phyloP scores from a whole-genome alignment of 495 filamentous ascomycete species.

The Penicillium diatomitis region DNA sequence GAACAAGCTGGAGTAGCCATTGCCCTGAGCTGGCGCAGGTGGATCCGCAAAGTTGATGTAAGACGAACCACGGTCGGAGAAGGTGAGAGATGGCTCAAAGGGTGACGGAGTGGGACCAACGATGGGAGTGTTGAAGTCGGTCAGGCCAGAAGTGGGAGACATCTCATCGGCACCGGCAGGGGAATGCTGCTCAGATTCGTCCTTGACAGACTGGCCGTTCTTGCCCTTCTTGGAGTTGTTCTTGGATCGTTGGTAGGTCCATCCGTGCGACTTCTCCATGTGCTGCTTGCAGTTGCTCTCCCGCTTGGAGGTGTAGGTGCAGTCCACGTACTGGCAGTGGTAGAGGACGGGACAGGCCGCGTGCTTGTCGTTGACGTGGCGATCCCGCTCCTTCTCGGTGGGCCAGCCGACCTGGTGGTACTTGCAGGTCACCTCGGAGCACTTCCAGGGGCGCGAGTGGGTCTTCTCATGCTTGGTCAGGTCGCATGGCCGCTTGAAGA shows the following conservation, averaged over 20 bases:
- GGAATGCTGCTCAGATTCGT: slow-evolving; percentile 37
- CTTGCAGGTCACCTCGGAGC: slow-evolving; percentile 68
- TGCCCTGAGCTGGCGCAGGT: slow-evolving; percentile 9
- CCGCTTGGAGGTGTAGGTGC: slow-evolving; percentile 88
- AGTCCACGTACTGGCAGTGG: slow-evolving; percentile 74
- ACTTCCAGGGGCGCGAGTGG: slow-evolving; percentile 93
- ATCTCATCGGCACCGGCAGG: slow-evolving; percentile 48
- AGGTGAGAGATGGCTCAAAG: slow-evolving; percentile 4
- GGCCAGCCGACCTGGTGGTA: slow-evolving; percentile 85
- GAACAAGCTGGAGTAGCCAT: slow-evolving; percentile 21
- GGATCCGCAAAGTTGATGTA: slow-evolving; percentile 27
- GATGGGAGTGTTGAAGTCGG: slow-evolving; percentile 23
- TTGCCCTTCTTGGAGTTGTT: slow-evolving; percentile 51
- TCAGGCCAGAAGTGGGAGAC: slow-evolving; percentile 40
- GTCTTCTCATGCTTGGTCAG: slow-evolving; percentile 96
- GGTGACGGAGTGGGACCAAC: slow-evolving; percentile 22
- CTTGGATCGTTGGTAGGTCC: slow-evolving; percentile 84
- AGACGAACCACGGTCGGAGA: slow-evolving; percentile 7
- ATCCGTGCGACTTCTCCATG: slow-evolving; percentile 96
- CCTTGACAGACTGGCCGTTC: slow-evolving; percentile 19
- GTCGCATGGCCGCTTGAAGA: slow-evolving; percentile 88
- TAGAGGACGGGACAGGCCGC: slow-evolving; percentile 65
- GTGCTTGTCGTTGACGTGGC: slow-evolving; percentile 94
- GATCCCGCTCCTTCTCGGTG: slow-evolving; percentile 93
- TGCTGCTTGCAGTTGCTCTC: slow-evolving; percentile 99